A percentile compares a stretch with the other conserved stretches of the same genome.
Conservation (phyloP, 2,329 filamentous ascomycete genomes). For the Ciborinia camelliae region DNA sequence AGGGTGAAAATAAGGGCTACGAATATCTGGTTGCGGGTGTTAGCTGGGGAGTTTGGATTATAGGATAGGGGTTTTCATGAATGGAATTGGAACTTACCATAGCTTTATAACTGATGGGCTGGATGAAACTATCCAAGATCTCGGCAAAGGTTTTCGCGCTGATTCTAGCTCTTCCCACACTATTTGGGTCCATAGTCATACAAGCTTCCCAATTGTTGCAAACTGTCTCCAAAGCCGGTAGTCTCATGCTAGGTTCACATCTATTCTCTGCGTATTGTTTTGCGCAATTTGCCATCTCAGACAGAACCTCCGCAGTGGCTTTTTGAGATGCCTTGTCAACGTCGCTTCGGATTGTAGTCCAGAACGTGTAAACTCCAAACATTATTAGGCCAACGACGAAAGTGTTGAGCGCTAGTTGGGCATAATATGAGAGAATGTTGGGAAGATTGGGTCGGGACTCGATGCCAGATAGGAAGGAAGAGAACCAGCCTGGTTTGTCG, state of each 20-base stretch:
- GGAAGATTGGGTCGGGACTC: constrained; percentile 64
- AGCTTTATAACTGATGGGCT: constrained; percentile 82
- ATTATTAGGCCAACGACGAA: constrained; percentile 47
- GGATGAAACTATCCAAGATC: constrained; percentile 91
- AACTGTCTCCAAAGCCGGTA: constrained; percentile 68
- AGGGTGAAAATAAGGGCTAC: constrained; percentile 49
- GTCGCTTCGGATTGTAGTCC: constrained; percentile 34
- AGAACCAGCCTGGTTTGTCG: constrained; percentile 39
- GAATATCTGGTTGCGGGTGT: constrained; percentile 43
- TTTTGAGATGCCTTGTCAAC: constrained; percentile 52
- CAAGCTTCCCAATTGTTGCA: constrained; percentile 84
- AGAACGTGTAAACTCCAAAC: constrained; percentile 35
- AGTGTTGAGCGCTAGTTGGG: constrained; percentile 54
- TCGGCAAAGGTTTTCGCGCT: constrained; percentile 85
- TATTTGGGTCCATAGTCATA: constrained; percentile 78
- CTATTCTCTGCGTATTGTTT: constrained; percentile 72
- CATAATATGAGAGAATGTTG: constrained; percentile 62
- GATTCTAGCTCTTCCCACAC: constrained; percentile 74
- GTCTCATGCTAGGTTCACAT: constrained; percentile 62
- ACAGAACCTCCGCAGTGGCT: constrained; percentile 63
- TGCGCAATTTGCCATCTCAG: constrained; percentile 77
- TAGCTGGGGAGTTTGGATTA: neutral
- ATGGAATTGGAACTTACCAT: constrained; percentile 50
- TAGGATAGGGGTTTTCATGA: neutral
- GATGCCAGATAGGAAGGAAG: constrained; percentile 57